These are phyloP conservation scores for Volvox carteri DNA, from an alignment of 163 green algal species.

Conservation along the genomic window DNA sequence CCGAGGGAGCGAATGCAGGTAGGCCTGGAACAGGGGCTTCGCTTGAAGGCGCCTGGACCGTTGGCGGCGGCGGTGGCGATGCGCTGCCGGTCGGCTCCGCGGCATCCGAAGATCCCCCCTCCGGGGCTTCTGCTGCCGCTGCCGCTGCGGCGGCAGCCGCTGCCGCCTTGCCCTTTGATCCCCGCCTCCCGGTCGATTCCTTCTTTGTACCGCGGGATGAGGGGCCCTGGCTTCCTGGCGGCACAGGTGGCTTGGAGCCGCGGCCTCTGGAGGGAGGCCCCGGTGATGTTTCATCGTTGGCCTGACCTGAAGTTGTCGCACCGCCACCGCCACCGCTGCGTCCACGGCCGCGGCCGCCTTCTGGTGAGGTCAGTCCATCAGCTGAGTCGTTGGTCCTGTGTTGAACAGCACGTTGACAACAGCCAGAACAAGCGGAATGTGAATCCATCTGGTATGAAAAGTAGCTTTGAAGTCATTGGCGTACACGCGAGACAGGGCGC, in stretches of 20 bases:
- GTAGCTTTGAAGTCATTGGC: no score
- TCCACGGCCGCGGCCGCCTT: not conserved
- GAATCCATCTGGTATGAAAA: no score
- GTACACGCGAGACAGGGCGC: no score
- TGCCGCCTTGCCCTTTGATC: not conserved
- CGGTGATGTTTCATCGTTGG: not conserved
- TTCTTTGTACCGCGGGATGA: not conserved
- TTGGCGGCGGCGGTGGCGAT: not conserved
- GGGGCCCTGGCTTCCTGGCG: not conserved
- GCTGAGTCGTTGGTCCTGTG: conserved; percentile 18
- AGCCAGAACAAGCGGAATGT: no score
- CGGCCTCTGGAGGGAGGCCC: not conserved
- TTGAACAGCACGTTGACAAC: not conserved
- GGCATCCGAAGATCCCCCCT: not conserved
- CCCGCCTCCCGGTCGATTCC: not conserved
- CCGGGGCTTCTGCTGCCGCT: not conserved
- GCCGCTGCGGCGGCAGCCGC: not conserved
- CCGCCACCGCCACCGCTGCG: not conserved
- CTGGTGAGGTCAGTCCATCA: not conserved
- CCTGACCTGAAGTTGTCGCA: not conserved
- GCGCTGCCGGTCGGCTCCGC: not conserved
- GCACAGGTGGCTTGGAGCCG: not conserved
- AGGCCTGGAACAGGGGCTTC: not conserved
- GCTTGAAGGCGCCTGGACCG: not conserved
- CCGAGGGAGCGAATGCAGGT: not conserved